Percentiles rank a stretch among this genome's conserved stretches.
These are phyloP conservation scores for Capsicum pubescens DNA, from an alignment of 257 asterid species.

Conservation along the genomic window DNA sequence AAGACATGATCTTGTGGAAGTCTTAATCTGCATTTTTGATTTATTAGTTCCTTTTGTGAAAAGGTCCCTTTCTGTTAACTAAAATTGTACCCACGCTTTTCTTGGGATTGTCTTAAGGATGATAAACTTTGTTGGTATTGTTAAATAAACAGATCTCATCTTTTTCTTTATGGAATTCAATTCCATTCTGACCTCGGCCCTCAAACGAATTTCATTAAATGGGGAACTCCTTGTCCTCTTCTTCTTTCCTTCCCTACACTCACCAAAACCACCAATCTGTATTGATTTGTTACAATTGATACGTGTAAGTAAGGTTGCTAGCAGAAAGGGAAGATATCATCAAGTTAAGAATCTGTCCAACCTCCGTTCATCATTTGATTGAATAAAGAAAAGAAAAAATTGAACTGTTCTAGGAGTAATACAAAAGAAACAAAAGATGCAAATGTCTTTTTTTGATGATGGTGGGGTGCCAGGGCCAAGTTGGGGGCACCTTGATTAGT, in stretches of 20 bases:
- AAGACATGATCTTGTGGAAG: not conserved
- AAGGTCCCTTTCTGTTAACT: not conserved
- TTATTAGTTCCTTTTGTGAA: slow-evolving; percentile 7
- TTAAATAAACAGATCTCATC: not conserved
- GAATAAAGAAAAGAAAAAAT: not conserved
- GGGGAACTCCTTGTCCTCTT: not conserved
- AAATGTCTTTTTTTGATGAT: not conserved
- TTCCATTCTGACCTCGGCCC: not conserved
- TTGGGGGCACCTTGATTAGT: not conserved
- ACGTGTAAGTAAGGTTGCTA: not conserved
- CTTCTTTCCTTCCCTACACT: not conserved
- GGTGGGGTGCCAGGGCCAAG: not conserved
- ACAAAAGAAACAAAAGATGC: not conserved
- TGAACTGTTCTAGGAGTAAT: not conserved
- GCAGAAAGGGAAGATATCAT: not conserved
- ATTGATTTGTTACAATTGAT: not conserved
- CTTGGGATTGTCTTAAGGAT: not conserved
- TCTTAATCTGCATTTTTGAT: not conserved
- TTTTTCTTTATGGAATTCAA: not conserved
- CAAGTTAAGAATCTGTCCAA: not conserved
- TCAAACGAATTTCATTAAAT: not conserved
- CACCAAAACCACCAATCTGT: not conserved
- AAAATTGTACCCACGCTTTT: not conserved
- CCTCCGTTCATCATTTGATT: not conserved
- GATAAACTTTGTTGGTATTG: not conserved